Conservation (phyloP, 208 protist species). For the Leishmania gerbilli region DNA sequence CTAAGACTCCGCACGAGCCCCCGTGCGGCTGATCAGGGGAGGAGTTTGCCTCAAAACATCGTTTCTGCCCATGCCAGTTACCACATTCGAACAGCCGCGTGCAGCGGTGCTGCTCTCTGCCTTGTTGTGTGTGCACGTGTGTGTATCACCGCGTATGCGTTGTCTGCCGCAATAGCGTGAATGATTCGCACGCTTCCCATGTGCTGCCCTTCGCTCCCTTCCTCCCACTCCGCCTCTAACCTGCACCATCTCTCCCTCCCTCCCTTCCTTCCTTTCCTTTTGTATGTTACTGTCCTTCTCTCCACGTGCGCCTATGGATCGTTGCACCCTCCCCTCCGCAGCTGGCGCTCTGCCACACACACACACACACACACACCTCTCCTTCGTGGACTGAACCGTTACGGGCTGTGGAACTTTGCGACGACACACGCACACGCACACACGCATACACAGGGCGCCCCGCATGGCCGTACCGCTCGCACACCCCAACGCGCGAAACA, state of each 20-base stretch:
- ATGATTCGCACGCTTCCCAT: not conserved
- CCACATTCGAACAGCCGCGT: not conserved
- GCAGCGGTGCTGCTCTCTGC: not conserved
- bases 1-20: not conserved
- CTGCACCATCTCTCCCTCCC: not conserved
- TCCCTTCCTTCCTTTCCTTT: not conserved
- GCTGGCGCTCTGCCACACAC: not conserved
- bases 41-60: not conserved
- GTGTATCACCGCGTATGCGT: not conserved
- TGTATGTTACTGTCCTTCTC: not conserved
- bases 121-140: not conserved
- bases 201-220: too few relatives aligned
- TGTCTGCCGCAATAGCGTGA: not conserved
- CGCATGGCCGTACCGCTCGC: not conserved
- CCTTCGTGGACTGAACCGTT: not conserved
- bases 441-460: not conserved
- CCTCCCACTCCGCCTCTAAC: not conserved
- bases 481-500: not conserved
- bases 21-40: not conserved
- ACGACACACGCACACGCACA: not conserved
- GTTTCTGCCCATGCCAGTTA: too few relatives aligned
- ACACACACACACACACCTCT: not conserved
- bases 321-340: not conserved
- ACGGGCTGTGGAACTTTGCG: not conserved
- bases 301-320: not conserved